These are phyloP conservation scores for Akanthomyces muscarius DNA, from an alignment of 2,329 filamentous ascomycete genomes.

Conservation along the genomic window DNA sequence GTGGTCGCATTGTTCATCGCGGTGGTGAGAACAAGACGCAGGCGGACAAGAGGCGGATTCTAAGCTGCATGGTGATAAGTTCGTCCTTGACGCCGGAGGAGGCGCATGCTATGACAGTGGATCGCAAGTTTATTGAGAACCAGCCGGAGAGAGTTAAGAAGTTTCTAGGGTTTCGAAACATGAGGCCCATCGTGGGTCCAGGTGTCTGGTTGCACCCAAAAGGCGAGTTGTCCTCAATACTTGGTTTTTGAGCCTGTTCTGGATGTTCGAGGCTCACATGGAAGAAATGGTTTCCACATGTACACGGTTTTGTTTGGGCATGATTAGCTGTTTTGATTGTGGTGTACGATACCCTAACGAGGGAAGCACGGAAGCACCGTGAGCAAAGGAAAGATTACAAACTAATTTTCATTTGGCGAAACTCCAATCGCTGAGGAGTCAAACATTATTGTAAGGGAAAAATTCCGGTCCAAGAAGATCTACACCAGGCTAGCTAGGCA, in stretches of 20 bases:
- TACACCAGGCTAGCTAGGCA: too few relatives aligned
- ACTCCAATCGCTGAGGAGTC: too few relatives aligned
- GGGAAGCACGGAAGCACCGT: too few relatives aligned
- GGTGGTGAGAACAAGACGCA: constrained; percentile 17
- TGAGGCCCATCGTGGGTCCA: constrained; percentile 6
- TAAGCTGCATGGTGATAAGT: constrained; percentile 18
- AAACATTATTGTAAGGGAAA: too few relatives aligned
- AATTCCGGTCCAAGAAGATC: too few relatives aligned
- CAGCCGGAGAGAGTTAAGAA: constrained; percentile 18
- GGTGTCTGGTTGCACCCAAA: constrained; percentile 15
- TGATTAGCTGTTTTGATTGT: too few relatives aligned
- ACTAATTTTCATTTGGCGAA: too few relatives aligned
- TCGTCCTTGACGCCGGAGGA: constrained; percentile 17
- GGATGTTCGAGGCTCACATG: too few relatives aligned
- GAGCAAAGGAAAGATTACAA: too few relatives aligned
- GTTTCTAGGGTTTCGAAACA: constrained; percentile 15
- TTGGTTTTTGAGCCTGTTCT: constrained; percentile 26
- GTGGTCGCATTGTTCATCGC: constrained; percentile 17
- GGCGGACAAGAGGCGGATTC: constrained; percentile 13
- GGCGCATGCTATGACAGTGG: constrained; percentile 15
- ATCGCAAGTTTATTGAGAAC: neutral
- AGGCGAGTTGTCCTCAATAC: neutral
- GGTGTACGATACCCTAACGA: too few relatives aligned
- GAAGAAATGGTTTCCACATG: too few relatives aligned
- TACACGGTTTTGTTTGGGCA: too few relatives aligned